Evolutionary conservation across 2,329 filamentous ascomycete species (phyloP).

Genomic region (Colletotrichum sp.): DNA sequence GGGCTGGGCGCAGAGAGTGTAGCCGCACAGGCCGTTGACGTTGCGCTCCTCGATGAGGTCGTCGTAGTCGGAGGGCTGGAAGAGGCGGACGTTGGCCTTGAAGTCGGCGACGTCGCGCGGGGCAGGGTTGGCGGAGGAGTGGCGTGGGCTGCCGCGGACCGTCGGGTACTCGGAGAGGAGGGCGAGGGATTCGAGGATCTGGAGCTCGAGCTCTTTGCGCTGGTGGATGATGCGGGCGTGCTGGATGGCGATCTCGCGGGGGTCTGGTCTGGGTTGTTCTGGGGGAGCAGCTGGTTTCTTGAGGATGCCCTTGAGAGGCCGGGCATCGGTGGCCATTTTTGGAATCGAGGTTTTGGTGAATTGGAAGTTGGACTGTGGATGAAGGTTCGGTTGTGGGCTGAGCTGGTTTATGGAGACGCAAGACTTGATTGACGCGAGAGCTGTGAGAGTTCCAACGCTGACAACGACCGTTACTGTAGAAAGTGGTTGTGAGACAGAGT

Average conservation of each 20-base stretch:
- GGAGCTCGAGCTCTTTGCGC: slow-evolving; percentile 77
- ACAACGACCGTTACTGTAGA: background rate
- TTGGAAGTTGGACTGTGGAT: background rate
- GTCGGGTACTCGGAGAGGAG: slow-evolving; percentile 68
- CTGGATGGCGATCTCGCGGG: slow-evolving; percentile 72
- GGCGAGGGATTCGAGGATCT: slow-evolving; percentile 76
- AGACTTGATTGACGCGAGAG: background rate
- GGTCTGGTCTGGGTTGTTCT: slow-evolving; percentile 43
- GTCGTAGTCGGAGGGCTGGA: slow-evolving; percentile 90
- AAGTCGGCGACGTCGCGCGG: slow-evolving; percentile 69
- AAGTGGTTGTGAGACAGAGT: background rate
- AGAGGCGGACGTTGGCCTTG: slow-evolving; percentile 69
- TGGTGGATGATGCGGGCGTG: slow-evolving; percentile 85
- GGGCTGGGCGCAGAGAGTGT: slow-evolving; percentile 75
- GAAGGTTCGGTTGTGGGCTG: background rate
- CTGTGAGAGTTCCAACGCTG: background rate
- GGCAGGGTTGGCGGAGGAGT: slow-evolving; percentile 54
- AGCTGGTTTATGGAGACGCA: background rate
- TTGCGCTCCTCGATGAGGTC: slow-evolving; percentile 89
- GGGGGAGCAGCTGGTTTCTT: slow-evolving; percentile 56
- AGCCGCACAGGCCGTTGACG: slow-evolving; percentile 82
- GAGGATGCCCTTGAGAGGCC: slow-evolving; percentile 61
- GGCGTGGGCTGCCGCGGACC: slow-evolving; percentile 28
- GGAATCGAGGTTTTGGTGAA: background rate
- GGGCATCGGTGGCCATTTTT: slow-evolving; percentile 47